Base-by-base conservation (phyloP, 2,329 filamentous ascomycete species). In the Pseudogymnoascus sp. region DNA sequence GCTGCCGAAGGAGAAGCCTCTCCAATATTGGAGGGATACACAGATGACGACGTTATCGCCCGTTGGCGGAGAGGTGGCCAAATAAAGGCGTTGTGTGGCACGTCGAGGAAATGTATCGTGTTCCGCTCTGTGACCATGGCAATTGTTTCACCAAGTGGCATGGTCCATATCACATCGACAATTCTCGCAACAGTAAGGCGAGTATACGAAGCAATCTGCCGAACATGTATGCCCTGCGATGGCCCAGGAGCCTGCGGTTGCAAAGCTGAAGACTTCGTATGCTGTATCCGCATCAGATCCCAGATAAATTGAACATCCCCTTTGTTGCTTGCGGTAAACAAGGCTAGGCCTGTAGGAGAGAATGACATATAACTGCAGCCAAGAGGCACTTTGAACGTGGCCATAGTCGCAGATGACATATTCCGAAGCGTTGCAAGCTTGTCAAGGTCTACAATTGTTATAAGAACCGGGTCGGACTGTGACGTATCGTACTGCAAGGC, bases 91-190 rank as follows among this genome's bases (percentile, higher is more conserved):
- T 85, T 89, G 53, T 85, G 81, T 7, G 92, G 91, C 75, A 97
- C 84, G 68, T 96, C 90, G 67, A 96, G 87, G 47, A 97, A 84
- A 75, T 99, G 94, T 10, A 97, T 87, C 7, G 94, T 99, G n/a
- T 93, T 92, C 69, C 92, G 90, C 70, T 96, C 91, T 0, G 94
- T 97, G 25, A 97, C 86, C 77, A 99, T 87, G 1, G 92, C 93
- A 40, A 95, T 78, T 64, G 90, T 87, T 72, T 96, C 90, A 21
- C 90, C 91, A 63, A 87, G 87, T 3, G 90, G 90, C 62, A 84
- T 83, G 1, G 89, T 88, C 94, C 94, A 99, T 2, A 87, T 85
- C 44, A 96, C 90, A 71, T 97, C 93, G 21, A 97, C 84, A 63
- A 97, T 91, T 62, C 90, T 89, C 2, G 94, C 91, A 59, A 93